Evolutionary conservation across 495 filamentous ascomycete species (phyloP).

Genomic region (Chaetomium fimeti): DNA sequence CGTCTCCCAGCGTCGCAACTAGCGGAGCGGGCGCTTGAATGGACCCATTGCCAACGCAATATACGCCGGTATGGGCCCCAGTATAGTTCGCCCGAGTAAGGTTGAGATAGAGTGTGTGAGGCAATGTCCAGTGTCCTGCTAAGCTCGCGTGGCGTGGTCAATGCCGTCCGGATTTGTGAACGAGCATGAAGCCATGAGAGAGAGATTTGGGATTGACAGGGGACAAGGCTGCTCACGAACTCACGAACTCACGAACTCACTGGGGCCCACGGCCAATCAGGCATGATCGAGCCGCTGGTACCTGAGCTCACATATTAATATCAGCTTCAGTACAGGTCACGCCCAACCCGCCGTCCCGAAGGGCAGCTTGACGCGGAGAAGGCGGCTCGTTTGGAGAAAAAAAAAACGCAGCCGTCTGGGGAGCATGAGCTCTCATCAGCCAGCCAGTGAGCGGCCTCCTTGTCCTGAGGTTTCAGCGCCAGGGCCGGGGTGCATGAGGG

Average conservation of each 20-base stretch:
- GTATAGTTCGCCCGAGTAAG: conserved; percentile 34
- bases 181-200: conserved; percentile 9
- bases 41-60: conserved; percentile 25
- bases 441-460: conserved; percentile 10
- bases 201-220: conserved; percentile 19
- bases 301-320: conserved; percentile 41
- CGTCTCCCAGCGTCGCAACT: background rate
- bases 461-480: conserved; percentile 35
- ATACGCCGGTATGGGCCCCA: conserved; percentile 14
- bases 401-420: conserved; percentile 21
- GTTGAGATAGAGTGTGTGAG: conserved; percentile 33
- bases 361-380: conserved; percentile 20
- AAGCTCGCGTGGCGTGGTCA: conserved; percentile 24
- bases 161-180: conserved; percentile 40
- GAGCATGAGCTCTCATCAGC: conserved; percentile 20
- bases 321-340: conserved; percentile 33
- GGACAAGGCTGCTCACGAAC: conserved; percentile 33
- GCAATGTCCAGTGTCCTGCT: conserved; percentile 10
- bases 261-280: conserved; percentile 31
- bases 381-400: conserved; percentile 31
- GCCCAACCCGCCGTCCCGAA: conserved; percentile 23
- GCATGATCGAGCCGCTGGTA: conserved; percentile 32
- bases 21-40: conserved; percentile 25
- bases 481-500: conserved; percentile 33
- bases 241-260: conserved; percentile 36